These are phyloP conservation scores for Kentomonas sorsogonicus DNA, from an alignment of 208 protist species.

Conservation along the genomic window DNA sequence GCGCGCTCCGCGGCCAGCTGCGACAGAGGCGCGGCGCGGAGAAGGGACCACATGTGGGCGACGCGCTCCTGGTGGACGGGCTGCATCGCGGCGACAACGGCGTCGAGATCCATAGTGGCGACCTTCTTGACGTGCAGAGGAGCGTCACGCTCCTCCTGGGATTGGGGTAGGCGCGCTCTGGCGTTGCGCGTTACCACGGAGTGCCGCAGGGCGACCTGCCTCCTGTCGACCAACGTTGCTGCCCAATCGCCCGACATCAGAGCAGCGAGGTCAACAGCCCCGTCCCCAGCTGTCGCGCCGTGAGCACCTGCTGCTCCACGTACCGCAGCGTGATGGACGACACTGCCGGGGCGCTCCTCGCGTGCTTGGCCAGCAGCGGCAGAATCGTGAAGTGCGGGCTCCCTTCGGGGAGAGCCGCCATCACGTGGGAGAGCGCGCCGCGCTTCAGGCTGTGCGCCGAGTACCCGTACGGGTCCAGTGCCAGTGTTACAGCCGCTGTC, in stretches of 20 bases:
- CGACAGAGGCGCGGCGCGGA: not conserved
- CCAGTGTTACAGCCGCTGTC: slow-evolving; percentile 2
- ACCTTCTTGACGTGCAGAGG: slow-evolving; percentile 1
- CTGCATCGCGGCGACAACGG: not conserved
- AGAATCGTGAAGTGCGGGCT: not conserved
- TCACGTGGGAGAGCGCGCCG: slow-evolving; percentile 9
- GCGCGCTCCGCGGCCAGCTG: not conserved
- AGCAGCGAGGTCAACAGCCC: slow-evolving; percentile 11
- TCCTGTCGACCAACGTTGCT: slow-evolving; percentile 1
- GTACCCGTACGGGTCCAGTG: slow-evolving; percentile 9
- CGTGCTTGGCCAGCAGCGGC: slow-evolving; percentile 16
- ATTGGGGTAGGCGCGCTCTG: not conserved
- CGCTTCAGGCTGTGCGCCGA: slow-evolving; percentile 15
- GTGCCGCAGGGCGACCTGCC: not conserved
- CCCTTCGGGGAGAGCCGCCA: not conserved
- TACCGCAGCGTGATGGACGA: slow-evolving; percentile 12
- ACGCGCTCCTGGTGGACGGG: not conserved
- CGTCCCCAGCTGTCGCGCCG: slow-evolving; percentile 13
- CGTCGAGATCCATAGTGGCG: not conserved
- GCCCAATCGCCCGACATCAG: slow-evolving; percentile 6
- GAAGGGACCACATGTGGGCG: not conserved
- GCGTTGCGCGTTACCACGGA: slow-evolving; percentile 2
- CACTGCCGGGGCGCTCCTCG: not conserved
- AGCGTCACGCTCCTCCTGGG: not conserved
- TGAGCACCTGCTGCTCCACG: not conserved